Percentiles rank a stretch among this genome's conserved stretches.
Conservation (phyloP, 352 stramenopile species). For the Pythium coloratum region DNA sequence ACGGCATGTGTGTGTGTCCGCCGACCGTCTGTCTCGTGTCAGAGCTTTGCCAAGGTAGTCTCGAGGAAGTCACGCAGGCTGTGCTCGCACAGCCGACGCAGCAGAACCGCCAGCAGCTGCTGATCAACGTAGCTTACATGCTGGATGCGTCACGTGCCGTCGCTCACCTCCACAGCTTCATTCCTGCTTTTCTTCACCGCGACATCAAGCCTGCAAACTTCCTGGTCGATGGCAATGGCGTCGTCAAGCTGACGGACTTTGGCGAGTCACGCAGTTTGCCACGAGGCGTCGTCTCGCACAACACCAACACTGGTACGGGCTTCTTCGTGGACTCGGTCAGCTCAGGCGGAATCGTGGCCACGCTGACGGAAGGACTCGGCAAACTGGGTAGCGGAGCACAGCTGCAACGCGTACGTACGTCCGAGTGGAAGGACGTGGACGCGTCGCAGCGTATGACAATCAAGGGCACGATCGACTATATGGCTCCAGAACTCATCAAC, state of each 20-base stretch:
- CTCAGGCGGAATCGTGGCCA: not conserved
- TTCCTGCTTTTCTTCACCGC: constrained; percentile 63
- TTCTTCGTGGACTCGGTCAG: not conserved
- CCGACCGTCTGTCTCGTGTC: constrained; percentile 69
- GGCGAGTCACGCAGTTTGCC: constrained; percentile 15
- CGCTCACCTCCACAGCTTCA: constrained; percentile 75
- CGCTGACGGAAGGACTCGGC: no score
- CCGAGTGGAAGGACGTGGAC: not conserved
- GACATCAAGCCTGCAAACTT: constrained; percentile 82
- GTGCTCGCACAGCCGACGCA: constrained; percentile 34
- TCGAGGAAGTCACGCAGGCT: constrained; percentile 56
- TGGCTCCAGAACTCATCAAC: constrained; percentile 55
- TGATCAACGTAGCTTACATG: constrained; percentile 30
- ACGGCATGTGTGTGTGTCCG: constrained; percentile 72
- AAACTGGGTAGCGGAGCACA: constrained; percentile 28
- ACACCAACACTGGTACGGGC: constrained; percentile 10
- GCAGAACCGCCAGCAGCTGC: constrained; percentile 54
- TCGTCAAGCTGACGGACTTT: not conserved
- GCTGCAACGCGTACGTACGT: constrained; percentile 39
- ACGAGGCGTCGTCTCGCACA: constrained; percentile 34
- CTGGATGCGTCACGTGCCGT: constrained; percentile 48
- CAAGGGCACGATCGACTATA: constrained; percentile 45
- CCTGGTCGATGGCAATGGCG: constrained; percentile 49
- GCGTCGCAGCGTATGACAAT: constrained; percentile 32
- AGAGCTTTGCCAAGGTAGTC: constrained; percentile 67